These are phyloP conservation scores for Aspergillus pseudoterreus DNA, from an alignment of 2,329 filamentous ascomycete species.

Conservation along the genomic window DNA sequence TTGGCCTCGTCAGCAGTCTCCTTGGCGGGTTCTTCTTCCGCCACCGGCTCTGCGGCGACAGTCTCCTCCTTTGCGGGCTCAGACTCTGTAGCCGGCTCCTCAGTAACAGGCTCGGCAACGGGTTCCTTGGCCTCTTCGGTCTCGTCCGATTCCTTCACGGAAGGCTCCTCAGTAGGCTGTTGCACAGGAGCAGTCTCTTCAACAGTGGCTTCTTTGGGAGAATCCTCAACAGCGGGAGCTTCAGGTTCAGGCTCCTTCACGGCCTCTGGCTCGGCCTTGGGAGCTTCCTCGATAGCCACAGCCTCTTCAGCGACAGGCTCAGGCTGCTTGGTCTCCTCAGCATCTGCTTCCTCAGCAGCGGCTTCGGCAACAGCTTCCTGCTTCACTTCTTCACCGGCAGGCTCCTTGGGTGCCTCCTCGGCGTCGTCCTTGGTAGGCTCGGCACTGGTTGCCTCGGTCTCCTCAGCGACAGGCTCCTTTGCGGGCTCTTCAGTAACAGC, in stretches of 20 bases:
- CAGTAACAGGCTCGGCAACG: conserved; percentile 3
- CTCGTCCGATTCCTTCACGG: not conserved
- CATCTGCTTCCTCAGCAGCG: conserved; percentile 1
- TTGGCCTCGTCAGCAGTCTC: not conserved
- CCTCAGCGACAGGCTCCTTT: conserved; percentile 1
- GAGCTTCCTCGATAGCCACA: conserved; percentile 3
- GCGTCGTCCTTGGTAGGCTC: not conserved
- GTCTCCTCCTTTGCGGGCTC: conserved; percentile 4
- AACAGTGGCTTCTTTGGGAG: conserved; percentile 4
- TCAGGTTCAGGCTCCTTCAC: conserved; percentile 7
- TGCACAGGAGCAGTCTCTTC: conserved; percentile 1
- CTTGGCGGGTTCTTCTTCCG: not conserved
- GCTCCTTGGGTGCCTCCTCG: conserved; percentile 2
- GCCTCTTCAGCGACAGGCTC: conserved; percentile 2
- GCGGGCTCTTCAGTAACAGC: conserved; percentile 3
- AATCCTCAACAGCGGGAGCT: conserved; percentile 4
- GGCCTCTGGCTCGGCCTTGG: not conserved
- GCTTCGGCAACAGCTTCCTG: not conserved
- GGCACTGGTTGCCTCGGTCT: conserved; percentile 1
- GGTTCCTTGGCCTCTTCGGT: not conserved
- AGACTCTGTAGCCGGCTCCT: conserved; percentile 6
- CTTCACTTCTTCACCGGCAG: not conserved
- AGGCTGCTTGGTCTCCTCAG: not conserved
- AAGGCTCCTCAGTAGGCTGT: not conserved
- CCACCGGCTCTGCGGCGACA: not conserved